Percentiles rank a stretch among this genome's conserved stretches.
phyloP scores from a whole-genome alignment of 1,284 basidiomycete genomes.

The Boletus semigastroideus region DNA sequence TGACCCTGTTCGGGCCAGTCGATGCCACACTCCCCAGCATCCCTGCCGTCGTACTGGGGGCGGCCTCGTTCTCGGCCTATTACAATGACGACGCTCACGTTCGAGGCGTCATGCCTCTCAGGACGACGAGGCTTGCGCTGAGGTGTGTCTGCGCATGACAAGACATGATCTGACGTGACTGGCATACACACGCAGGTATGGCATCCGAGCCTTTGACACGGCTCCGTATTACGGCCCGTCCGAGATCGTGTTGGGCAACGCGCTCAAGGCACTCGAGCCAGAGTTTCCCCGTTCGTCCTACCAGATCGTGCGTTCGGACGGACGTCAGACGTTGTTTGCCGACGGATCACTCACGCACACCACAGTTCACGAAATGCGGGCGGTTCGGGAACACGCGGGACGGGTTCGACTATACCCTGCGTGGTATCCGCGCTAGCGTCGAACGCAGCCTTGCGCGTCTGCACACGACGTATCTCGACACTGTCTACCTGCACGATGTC shows the following conservation, averaged over 20 bases:
- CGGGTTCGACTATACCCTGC: conserved; percentile 81
- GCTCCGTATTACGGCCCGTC: conserved; percentile 88
- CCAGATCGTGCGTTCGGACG: conserved; percentile 53
- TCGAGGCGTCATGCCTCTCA: conserved; percentile 58
- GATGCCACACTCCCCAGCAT: conserved; percentile 42
- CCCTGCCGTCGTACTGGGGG: conserved; percentile 62
- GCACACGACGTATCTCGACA: conserved; percentile 81
- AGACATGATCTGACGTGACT: not conserved
- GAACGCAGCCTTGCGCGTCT: conserved; percentile 72
- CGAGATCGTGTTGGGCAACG: conserved; percentile 84
- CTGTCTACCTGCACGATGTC: conserved; percentile 89
- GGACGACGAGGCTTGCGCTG: conserved; percentile 78
- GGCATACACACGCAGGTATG: conserved; percentile 56
- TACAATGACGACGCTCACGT: conserved; percentile 73
- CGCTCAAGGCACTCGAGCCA: conserved; percentile 57
- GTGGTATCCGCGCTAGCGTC: conserved; percentile 69
- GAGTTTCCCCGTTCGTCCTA: conserved; percentile 84
- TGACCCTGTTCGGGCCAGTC: conserved; percentile 27
- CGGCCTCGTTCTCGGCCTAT: conserved; percentile 69
- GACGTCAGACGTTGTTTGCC: no score
- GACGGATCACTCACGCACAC: not conserved
- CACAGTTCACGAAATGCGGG: conserved; percentile 90
- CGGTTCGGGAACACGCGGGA: conserved; percentile 65
- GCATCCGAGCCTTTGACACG: conserved; percentile 90
- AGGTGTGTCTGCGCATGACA: conserved; percentile 45